Conservation (phyloP, 2,329 filamentous ascomycete species). For the Massarina eburnea region DNA sequence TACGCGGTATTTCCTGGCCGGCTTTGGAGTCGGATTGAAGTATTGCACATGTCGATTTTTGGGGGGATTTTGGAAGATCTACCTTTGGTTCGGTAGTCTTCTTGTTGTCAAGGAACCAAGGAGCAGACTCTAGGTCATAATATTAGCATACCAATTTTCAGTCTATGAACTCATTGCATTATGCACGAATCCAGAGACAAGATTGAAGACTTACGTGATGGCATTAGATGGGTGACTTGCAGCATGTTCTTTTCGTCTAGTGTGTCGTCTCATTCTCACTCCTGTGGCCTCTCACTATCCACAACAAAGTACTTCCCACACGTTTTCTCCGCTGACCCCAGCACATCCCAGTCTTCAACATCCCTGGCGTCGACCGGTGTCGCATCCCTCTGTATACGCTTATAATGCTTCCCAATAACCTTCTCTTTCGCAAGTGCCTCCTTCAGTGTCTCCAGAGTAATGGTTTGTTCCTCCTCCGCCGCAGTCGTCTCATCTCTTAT, state of each 20-base stretch:
- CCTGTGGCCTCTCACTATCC: constrained; percentile 56
- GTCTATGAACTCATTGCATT: no score
- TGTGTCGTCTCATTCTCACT: constrained; percentile 13
- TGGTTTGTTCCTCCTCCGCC: constrained; percentile 58
- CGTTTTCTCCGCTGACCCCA: constrained; percentile 66
- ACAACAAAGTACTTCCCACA: constrained; percentile 78
- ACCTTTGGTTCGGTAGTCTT: no score
- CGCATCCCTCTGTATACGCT: constrained; percentile 52
- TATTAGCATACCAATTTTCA: no score
- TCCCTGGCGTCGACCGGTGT: constrained; percentile 46
- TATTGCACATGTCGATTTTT: background rate
- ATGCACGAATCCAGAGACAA: no score
- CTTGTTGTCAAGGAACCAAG: no score
- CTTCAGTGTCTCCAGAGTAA: constrained; percentile 60
- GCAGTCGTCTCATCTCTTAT: constrained; percentile 76
- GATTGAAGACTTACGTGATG: background rate
- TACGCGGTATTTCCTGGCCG: background rate
- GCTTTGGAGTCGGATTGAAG: background rate
- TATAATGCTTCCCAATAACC: constrained; percentile 56
- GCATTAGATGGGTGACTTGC: no score
- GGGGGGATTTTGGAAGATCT: background rate
- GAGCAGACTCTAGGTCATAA: no score
- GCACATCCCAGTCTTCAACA: constrained; percentile 69
- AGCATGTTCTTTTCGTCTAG: background rate
- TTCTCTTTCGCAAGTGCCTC: constrained; percentile 63